These are phyloP conservation scores for Achlya hypogyna DNA, from an alignment of 352 stramenopile species.

Conservation along the genomic window DNA sequence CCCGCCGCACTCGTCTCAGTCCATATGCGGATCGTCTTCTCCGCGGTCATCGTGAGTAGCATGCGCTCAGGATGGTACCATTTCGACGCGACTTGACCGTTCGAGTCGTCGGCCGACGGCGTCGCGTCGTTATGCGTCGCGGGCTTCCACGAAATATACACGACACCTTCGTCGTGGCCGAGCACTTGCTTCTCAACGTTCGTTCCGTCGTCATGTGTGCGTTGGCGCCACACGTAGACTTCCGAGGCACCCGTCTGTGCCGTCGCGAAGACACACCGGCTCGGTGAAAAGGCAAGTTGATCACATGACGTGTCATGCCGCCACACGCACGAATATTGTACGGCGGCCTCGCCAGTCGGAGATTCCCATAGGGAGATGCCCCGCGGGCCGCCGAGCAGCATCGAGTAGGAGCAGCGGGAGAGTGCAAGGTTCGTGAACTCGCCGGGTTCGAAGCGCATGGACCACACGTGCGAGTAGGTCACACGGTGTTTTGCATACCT, in stretches of 20 bases:
- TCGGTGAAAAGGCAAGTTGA: constrained; percentile 70
- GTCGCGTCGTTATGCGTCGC: constrained; percentile 41
- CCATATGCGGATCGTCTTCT: constrained; percentile 52
- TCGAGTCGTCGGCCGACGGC: constrained; percentile 38
- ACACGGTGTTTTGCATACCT: constrained; percentile 26
- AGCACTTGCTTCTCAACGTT: constrained; percentile 31
- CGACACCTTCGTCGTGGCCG: constrained; percentile 47
- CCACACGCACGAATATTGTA: constrained; percentile 8
- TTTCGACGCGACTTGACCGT: constrained; percentile 46
- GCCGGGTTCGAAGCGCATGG: constrained; percentile 29
- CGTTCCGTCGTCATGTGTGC: neutral
- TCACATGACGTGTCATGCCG: constrained; percentile 25
- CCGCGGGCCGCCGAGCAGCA: constrained; percentile 40
- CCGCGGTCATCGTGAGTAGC: constrained; percentile 58
- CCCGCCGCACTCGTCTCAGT: constrained; percentile 27
- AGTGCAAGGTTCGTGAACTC: constrained; percentile 49
- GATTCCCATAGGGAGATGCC: constrained; percentile 34
- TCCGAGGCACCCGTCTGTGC: constrained; percentile 26
- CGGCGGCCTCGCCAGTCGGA: constrained; percentile 32
- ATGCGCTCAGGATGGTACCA: constrained; percentile 69
- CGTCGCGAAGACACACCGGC: constrained; percentile 52
- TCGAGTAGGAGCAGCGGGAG: constrained; percentile 44
- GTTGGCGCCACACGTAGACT: constrained; percentile 41
- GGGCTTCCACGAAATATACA: constrained; percentile 77
- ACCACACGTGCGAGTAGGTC: constrained; percentile 38